A percentile compares a stretch with the other conserved stretches of the same genome.
Conservation (phyloP, 2,329 filamentous ascomycete genomes). For the Verticillium klebahnii region DNA sequence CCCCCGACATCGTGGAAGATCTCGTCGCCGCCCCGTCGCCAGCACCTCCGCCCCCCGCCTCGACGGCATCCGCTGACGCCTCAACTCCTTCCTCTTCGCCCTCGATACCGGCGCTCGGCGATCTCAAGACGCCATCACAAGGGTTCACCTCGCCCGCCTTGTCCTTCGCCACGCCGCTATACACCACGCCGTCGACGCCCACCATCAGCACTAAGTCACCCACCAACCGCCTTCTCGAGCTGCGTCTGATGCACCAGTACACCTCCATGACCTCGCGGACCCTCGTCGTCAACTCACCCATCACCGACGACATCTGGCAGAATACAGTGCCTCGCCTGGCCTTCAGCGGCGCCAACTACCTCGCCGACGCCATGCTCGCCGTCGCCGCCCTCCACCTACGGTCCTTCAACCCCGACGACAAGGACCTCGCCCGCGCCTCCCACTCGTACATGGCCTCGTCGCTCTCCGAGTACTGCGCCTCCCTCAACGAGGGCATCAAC, state of each 20-base stretch:
- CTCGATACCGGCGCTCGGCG: background rate
- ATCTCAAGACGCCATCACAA: constrained; percentile 1
- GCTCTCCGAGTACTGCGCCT: constrained; percentile 54
- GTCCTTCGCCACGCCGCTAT: constrained; percentile 25
- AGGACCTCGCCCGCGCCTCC: constrained; percentile 54
- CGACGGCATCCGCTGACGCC: constrained; percentile 8
- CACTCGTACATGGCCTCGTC: constrained; percentile 63
- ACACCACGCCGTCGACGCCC: constrained; percentile 23
- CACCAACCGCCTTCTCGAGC: constrained; percentile 49
- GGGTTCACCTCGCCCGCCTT: constrained; percentile 6
- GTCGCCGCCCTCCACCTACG: constrained; percentile 60
- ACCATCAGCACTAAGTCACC: constrained; percentile 26
- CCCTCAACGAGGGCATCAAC: constrained; percentile 52
- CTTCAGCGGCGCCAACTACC: constrained; percentile 52
- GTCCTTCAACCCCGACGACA: constrained; percentile 51
- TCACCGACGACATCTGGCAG: constrained; percentile 54
- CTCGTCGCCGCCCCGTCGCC: constrained; percentile 28
- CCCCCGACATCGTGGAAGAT: constrained; percentile 40
- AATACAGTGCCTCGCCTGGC: constrained; percentile 56
- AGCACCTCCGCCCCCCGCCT: constrained; percentile 17
- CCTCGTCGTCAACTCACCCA: constrained; percentile 46
- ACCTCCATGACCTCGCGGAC: constrained; percentile 57
- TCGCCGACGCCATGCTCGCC: constrained; percentile 60
- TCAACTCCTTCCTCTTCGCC: constrained; percentile 15
- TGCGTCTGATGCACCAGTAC: constrained; percentile 62